Evolutionary conservation across 2,329 filamentous ascomycete genomes (phyloP).

Genomic region (Fusarium tricinctum): DNA sequence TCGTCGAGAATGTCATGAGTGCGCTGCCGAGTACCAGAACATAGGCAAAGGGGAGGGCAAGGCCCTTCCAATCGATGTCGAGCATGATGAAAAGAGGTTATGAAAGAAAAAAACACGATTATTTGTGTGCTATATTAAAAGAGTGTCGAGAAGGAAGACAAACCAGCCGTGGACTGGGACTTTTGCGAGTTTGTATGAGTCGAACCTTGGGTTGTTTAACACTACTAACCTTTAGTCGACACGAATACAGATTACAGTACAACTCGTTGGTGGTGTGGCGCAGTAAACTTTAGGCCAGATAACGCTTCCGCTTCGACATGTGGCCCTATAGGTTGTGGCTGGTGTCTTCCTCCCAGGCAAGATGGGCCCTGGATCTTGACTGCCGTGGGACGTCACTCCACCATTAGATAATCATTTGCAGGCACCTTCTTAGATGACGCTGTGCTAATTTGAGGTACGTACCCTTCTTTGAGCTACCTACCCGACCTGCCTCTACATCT

Average conservation of each 20-base stretch:
- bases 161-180: conserved; percentile 20
- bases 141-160: conserved; percentile 32
- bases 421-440: conserved; percentile 51
- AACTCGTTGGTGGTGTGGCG: conserved; percentile 38
- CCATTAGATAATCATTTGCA: conserved; percentile 35
- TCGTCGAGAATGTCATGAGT: conserved; percentile 89
- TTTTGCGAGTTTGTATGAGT: conserved; percentile 12
- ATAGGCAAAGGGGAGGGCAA: conserved; percentile 90
- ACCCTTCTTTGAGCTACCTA: background rate
- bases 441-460: conserved; percentile 35
- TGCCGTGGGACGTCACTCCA: conserved; percentile 41
- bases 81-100: conserved; percentile 60
- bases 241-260: conserved; percentile 30
- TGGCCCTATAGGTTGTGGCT: conserved; percentile 33
- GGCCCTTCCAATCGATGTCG: conserved; percentile 82
- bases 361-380: conserved; percentile 14
- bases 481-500: background rate
- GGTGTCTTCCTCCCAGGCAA: background rate
- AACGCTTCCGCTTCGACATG: conserved; percentile 20
- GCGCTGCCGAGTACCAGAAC: conserved; percentile 88
- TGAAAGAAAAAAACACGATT: conserved; percentile 13
- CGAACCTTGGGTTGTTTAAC: background rate
- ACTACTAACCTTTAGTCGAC: conserved; percentile 26
- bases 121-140: conserved; percentile 19
- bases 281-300: conserved; percentile 43